phyloP scores from a whole-genome alignment of 176 grass and related monocot species.

The Oryza meridionalis region DNA sequence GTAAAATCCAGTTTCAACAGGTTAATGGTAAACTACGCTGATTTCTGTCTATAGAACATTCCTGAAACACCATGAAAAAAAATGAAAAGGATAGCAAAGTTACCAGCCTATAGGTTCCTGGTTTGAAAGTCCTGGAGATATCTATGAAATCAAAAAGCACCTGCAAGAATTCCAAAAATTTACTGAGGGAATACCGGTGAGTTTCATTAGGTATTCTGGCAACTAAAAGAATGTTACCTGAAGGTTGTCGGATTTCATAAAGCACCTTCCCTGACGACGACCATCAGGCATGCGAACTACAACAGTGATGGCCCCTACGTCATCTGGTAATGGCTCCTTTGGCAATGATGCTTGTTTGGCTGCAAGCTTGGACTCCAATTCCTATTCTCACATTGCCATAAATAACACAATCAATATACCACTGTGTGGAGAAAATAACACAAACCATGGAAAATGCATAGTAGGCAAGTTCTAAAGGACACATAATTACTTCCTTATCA shows the following conservation, averaged over 20 bases:
- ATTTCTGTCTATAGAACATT: conserved; percentile 20
- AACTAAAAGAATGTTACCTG: conserved; percentile 55
- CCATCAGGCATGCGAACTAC: conserved; percentile 94
- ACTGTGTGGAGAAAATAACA: conserved; percentile 7
- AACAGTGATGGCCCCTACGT: conserved; percentile 79
- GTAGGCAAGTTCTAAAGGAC: conserved; percentile 17
- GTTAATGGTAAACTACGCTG: conserved; percentile 6
- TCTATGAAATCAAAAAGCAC: conserved; percentile 95
- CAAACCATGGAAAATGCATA: conserved; percentile 18
- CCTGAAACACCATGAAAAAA: neutral
- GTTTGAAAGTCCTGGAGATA: conserved; percentile 82
- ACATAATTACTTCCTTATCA: neutral
- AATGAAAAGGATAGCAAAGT: conserved; percentile 31
- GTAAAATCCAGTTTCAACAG: neutral
- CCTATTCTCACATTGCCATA: conserved; percentile 47
- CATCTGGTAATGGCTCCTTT: conserved; percentile 72
- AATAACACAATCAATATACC: conserved; percentile 8
- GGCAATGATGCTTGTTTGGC: conserved; percentile 85
- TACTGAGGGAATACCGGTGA: conserved; percentile 33
- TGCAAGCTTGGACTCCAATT: conserved; percentile 76
- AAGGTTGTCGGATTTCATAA: conserved; percentile 93
- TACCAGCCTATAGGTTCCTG: conserved; percentile 95
- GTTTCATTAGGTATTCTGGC: conserved; percentile 26
- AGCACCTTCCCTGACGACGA: conserved; percentile 69
- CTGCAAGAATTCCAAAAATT: conserved; percentile 58